Percentiles rank a stretch among this genome's conserved stretches.
These are phyloP conservation scores for Silene noctiflora DNA, from an alignment of 179 eudicot species.

Conservation along the genomic window DNA sequence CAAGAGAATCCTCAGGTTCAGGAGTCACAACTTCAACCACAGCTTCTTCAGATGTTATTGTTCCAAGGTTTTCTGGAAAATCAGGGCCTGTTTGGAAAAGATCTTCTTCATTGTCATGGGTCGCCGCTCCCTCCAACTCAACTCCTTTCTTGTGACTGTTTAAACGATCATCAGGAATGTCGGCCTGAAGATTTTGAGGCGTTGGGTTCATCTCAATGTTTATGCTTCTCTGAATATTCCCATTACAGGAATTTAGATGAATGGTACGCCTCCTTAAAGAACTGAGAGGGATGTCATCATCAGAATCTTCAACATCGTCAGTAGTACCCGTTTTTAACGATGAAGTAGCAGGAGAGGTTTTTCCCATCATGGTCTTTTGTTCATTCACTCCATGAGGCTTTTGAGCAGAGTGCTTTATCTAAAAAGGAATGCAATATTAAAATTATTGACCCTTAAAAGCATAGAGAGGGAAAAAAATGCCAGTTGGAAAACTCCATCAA, in stretches of 20 bases:
- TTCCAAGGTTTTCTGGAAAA: constrained; percentile 12
- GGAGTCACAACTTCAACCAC: constrained; percentile 12
- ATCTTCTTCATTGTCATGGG: constrained; percentile 4
- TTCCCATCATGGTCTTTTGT: constrained; percentile 11
- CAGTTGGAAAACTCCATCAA: not conserved
- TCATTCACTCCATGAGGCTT: constrained; percentile 3
- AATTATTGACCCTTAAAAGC: not conserved
- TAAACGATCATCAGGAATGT: constrained; percentile 11
- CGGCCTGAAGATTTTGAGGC: not conserved
- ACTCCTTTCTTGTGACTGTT: constrained; percentile 18
- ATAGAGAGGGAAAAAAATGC: not conserved
- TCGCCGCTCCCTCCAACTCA: constrained; percentile 16
- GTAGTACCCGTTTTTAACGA: constrained; percentile 7
- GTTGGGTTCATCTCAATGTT: constrained; percentile 5
- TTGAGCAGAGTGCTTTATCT: constrained; percentile 10
- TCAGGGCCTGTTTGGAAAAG: not conserved
- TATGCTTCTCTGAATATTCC: not conserved
- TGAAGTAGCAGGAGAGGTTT: not conserved
- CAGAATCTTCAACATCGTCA: constrained; percentile 18
- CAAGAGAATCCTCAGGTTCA: constrained; percentile 27
- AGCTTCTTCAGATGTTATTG: constrained; percentile 16
- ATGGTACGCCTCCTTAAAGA: constrained; percentile 15
- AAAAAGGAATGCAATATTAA: constrained; percentile 2
- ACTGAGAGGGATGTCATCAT: constrained; percentile 26
- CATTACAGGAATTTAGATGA: constrained; percentile 8